A percentile compares a stretch with the other conserved stretches of the same genome.
Evolutionary conservation across 1,284 basidiomycete species (phyloP).

Genomic region (Malassezia japonica): DNA sequence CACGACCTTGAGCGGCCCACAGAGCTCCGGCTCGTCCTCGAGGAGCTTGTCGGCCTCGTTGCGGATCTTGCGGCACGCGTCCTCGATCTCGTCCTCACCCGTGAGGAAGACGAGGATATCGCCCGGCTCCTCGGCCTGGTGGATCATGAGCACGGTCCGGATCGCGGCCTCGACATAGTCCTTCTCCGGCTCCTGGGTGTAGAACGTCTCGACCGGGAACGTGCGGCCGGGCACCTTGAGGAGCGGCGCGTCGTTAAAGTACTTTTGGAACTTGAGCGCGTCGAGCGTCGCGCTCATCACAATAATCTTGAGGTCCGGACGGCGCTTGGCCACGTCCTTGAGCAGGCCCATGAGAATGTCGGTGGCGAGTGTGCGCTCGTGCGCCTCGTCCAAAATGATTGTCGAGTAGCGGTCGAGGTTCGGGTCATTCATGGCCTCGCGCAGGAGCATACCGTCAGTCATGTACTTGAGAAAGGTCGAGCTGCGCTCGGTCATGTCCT

Average conservation of each 20-base stretch:
- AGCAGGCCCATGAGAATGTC: slow-evolving; percentile 94
- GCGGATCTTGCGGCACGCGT: slow-evolving; percentile 86
- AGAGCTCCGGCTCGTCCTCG: slow-evolving; percentile 39
- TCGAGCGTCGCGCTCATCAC: slow-evolving; percentile 98
- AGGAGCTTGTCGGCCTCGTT: slow-evolving; percentile 54
- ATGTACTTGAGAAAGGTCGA: slow-evolving; percentile 59
- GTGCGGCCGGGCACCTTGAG: slow-evolving; percentile 94
- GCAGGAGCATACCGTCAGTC: slow-evolving; percentile 93
- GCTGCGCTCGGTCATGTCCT: slow-evolving; percentile 69
- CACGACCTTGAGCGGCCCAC: slow-evolving; percentile 69
- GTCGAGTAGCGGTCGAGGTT: slow-evolving; percentile 81
- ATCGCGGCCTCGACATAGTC: slow-evolving; percentile 97
- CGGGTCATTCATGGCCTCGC: slow-evolving; percentile 95
- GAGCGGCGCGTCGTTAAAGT: slow-evolving; percentile 81
- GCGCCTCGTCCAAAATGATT: slow-evolving; percentile 96
- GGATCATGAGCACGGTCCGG: slow-evolving; percentile 92
- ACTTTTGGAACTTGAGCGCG: slow-evolving; percentile 90
- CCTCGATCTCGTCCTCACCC: slow-evolving; percentile 97
- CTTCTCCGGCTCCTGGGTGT: slow-evolving; percentile 87
- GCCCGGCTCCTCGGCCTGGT: slow-evolving; percentile 85
- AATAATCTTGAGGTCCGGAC: slow-evolving; percentile 87
- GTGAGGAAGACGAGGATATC: slow-evolving; percentile 92
- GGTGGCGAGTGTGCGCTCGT: slow-evolving; percentile 93
- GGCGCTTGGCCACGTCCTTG: slow-evolving; percentile 65
- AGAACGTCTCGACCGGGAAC: slow-evolving; percentile 89